Percentiles rank a stretch among this genome's conserved stretches.
phyloP scores from a whole-genome alignment of 2,329 filamentous ascomycete species.

The Lecanicillium sp. region DNA sequence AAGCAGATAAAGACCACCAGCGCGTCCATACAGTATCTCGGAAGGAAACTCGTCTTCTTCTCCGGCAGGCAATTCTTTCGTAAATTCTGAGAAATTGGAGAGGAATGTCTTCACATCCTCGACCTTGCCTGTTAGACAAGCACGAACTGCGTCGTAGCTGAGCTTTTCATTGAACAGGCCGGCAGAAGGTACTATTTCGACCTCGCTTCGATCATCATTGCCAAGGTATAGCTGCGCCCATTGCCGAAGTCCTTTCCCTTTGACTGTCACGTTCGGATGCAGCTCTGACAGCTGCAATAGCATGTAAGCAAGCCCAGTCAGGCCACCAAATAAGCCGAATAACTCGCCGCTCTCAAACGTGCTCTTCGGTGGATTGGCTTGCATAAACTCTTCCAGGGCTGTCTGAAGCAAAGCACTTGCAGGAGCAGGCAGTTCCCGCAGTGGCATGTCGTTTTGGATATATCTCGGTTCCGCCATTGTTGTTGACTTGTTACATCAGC shows the following conservation, averaged over 20 bases:
- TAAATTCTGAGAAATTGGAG: constrained; percentile 22
- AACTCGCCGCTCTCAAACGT: constrained; percentile 25
- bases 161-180: constrained; percentile 44
- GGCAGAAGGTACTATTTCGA: constrained; percentile 32
- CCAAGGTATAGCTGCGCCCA: constrained; percentile 41
- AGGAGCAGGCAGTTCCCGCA: constrained; percentile 19
- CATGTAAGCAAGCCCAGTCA: constrained; percentile 48
- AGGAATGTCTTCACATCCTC: constrained; percentile 31
- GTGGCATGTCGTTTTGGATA: constrained; percentile 25
- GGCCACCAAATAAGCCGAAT: constrained; percentile 44
- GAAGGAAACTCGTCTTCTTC: constrained; percentile 17
- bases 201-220: constrained; percentile 24
- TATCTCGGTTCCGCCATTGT: constrained; percentile 16
- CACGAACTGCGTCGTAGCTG: constrained; percentile 35
- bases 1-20: constrained; percentile 61
- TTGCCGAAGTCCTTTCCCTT: constrained; percentile 30
- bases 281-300: constrained; percentile 40
- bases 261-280: constrained; percentile 35
- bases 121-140: constrained; percentile 31
- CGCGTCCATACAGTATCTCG: constrained; percentile 60
- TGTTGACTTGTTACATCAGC: too few relatives aligned
- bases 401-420: constrained; percentile 21
- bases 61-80: too few relatives aligned
- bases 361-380: constrained; percentile 25
- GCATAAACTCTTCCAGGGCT: constrained; percentile 28